phyloP scores from a whole-genome alignment of 495 filamentous ascomycete species.

The Pyronema domesticum region DNA sequence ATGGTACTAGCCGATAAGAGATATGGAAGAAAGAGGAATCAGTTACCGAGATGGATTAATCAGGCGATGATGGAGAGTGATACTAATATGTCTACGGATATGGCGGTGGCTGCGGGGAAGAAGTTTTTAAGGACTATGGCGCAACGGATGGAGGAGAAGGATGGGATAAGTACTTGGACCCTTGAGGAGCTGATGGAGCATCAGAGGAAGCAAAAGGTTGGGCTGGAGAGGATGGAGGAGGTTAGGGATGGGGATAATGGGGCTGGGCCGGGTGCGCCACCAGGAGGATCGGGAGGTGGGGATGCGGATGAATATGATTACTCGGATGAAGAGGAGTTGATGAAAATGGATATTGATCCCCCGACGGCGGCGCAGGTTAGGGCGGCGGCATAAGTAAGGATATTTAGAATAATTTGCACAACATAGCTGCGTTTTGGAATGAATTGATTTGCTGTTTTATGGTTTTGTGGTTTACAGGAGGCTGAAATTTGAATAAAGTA shows the following conservation, averaged over 20 bases:
- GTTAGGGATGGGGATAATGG: not conserved
- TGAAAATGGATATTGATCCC: not conserved
- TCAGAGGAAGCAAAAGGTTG: conserved; percentile 57
- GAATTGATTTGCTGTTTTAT: too few relatives aligned
- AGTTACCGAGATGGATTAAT: conserved; percentile 95
- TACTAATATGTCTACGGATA: conserved; percentile 79
- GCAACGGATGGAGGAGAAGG: conserved; percentile 61
- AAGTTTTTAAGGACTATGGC: conserved; percentile 81
- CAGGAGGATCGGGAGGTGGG: too few relatives aligned
- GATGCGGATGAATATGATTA: not conserved
- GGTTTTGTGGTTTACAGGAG: too few relatives aligned
- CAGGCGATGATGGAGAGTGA: conserved; percentile 70
- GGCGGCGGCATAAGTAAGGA: too few relatives aligned
- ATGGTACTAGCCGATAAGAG: conserved; percentile 93
- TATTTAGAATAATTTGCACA: too few relatives aligned
- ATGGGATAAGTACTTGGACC: conserved; percentile 85
- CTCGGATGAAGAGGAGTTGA: not conserved
- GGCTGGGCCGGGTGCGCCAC: too few relatives aligned
- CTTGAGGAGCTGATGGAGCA: conserved; percentile 56
- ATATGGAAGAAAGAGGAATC: conserved; percentile 72
- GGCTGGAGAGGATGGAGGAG: conserved; percentile 27
- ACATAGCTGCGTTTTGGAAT: too few relatives aligned
- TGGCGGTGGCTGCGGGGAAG: conserved; percentile 76
- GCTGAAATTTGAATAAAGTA: too few relatives aligned
- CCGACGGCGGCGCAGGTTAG: too few relatives aligned